Conservation (phyloP, 108 stramenopile genomes). For the Cyclotella baltica region DNA sequence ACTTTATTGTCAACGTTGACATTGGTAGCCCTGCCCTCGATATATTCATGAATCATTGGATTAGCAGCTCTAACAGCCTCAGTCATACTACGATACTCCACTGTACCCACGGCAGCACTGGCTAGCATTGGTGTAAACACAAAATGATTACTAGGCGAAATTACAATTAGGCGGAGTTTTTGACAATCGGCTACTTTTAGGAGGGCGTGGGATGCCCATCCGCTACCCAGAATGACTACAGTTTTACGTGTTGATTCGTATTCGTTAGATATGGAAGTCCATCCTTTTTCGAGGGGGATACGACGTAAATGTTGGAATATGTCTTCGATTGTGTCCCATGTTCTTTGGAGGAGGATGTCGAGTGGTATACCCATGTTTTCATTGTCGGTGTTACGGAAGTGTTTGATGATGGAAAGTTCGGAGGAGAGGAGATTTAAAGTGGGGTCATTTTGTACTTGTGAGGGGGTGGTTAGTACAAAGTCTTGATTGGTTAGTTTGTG, state of each 20-base stretch:
- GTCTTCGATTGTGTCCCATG: conserved; percentile 68
- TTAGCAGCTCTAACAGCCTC: conserved; percentile 49
- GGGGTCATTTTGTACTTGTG: conserved; percentile 22
- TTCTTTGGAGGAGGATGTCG: conserved; percentile 41
- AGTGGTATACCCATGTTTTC: conserved; percentile 23
- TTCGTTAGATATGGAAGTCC: conserved; percentile 26
- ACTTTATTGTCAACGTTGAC: conserved; percentile 53
- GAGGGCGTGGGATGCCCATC: conserved; percentile 66
- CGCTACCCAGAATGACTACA: conserved; percentile 49
- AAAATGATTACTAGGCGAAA: conserved; percentile 45
- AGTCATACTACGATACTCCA: conserved; percentile 51
- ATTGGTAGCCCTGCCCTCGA: conserved; percentile 59
- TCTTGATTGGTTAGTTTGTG: conserved; percentile 12
- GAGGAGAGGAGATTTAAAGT: conserved; percentile 33
- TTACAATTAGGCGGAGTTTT: conserved; percentile 56
- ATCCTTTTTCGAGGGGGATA: conserved; percentile 53
- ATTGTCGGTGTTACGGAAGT: conserved; percentile 25
- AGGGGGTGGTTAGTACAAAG: conserved; percentile 23
- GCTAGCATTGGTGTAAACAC: conserved; percentile 56
- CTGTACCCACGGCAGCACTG: conserved; percentile 39
- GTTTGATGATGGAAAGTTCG: conserved; percentile 37
- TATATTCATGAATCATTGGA: conserved; percentile 56
- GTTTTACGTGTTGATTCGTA: conserved; percentile 34
- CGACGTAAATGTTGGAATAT: conserved; percentile 43
- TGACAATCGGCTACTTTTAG: conserved; percentile 61